phyloP scores from a whole-genome alignment of 169 alveolate genomes.

The Eimeria necatrix region DNA sequence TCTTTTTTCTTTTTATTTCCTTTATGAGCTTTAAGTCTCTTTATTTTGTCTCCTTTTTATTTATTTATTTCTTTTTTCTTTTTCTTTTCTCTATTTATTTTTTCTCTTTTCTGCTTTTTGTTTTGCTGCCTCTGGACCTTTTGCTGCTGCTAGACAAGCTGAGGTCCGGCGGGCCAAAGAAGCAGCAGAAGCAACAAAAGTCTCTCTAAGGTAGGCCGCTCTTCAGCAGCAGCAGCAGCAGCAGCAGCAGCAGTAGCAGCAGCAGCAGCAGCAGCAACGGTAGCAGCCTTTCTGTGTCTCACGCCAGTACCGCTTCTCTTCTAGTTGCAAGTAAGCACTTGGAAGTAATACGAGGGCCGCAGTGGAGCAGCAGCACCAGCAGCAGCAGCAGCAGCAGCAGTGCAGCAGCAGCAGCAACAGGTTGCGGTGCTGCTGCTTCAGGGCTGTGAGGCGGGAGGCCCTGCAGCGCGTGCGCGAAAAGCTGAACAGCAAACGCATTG shows the following conservation, averaged over 20 bases:
- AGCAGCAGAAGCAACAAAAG: constrained; percentile 35
- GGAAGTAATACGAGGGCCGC: not conserved
- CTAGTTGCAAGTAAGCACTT: no score
- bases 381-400: constrained; percentile 1
- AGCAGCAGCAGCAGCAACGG: not conserved
- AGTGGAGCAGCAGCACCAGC: constrained; percentile 2
- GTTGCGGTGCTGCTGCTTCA: not conserved
- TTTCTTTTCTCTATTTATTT: not conserved
- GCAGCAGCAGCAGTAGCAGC: not conserved
- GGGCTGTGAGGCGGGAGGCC: constrained; percentile 31
- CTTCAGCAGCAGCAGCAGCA: constrained; percentile 28
- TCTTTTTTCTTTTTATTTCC: not conserved
- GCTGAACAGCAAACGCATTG: not conserved
- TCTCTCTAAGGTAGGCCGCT: not conserved
- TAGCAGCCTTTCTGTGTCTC: not conserved
- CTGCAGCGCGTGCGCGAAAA: not conserved
- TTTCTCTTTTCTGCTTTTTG: not conserved
- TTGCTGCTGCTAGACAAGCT: not conserved
- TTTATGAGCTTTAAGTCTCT: no score
- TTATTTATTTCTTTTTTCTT: no score
- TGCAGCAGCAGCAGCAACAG: not conserved
- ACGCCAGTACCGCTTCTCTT: no score
- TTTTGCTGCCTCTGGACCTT: not conserved
- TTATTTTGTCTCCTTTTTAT: not conserved
- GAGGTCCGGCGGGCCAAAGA: constrained; percentile 14